Percentiles rank a stretch among this genome's conserved stretches.
Evolutionary conservation across 768 basidiomycete genomes (phyloP).

Genomic region (Boletus reticulatus): DNA sequence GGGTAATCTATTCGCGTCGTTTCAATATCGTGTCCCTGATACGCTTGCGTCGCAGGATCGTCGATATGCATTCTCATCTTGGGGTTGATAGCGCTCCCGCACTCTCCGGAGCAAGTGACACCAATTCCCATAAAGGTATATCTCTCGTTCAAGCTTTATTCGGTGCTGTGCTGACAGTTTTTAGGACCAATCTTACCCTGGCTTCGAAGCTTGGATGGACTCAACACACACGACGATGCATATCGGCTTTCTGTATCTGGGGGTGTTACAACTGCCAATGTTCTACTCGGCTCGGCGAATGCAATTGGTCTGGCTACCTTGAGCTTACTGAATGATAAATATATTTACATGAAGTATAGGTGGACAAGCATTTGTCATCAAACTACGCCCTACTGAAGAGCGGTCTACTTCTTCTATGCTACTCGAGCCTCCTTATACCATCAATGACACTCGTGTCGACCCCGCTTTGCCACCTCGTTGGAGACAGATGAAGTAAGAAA

Average conservation of each 20-base stretch:
- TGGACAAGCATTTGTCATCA: slow-evolving; percentile 86
- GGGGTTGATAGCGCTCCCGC: slow-evolving; percentile 66
- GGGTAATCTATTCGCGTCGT: slow-evolving; percentile 42
- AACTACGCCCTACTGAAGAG: slow-evolving; percentile 74
- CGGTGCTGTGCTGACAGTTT: neutral
- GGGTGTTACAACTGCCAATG: slow-evolving; percentile 82
- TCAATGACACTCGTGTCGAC: slow-evolving; percentile 46
- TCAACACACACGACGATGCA: slow-evolving; percentile 83
- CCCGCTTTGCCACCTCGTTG: slow-evolving; percentile 51
- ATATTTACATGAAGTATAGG: slow-evolving; percentile 40
- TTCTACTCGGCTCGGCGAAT: slow-evolving; percentile 76
- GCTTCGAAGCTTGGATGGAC: slow-evolving; percentile 78
- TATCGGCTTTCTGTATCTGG: slow-evolving; percentile 76
- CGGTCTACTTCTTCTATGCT: slow-evolving; percentile 79
- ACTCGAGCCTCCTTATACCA: slow-evolving; percentile 73
- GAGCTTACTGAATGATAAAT: slow-evolving; percentile 10
- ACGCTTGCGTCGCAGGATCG: slow-evolving; percentile 34
- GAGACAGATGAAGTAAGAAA: slow-evolving; percentile 76
- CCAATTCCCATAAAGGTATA: slow-evolving; percentile 56
- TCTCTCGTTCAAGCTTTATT: neutral
- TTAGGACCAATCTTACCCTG: slow-evolving; percentile 64
- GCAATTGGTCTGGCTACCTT: slow-evolving; percentile 56
- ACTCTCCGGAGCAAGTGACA: slow-evolving; percentile 50
- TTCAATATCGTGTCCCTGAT: slow-evolving; percentile 35
- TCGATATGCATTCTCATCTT: slow-evolving; percentile 79